phyloP scores from a whole-genome alignment of 306 rosid species.

The Cucurbita moschata region DNA sequence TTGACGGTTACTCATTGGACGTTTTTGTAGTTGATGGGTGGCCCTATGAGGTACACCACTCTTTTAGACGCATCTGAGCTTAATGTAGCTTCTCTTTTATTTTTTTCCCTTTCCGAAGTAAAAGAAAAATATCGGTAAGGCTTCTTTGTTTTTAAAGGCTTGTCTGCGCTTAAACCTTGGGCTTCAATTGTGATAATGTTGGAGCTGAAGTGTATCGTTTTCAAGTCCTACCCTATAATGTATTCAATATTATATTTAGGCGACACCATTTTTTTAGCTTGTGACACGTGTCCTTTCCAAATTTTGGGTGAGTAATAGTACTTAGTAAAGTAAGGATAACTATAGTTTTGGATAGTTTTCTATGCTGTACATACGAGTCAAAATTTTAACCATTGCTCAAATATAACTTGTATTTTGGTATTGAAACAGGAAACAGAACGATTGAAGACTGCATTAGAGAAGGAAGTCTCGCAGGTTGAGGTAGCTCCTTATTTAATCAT shows the following conservation, averaged over 20 bases:
- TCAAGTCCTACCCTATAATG: not conserved
- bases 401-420: constrained; percentile 7
- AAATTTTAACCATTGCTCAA: not conserved
- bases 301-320: not conserved
- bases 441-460: constrained; percentile 54
- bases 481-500: constrained; percentile 21
- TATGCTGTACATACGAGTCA: not conserved
- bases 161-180: not conserved
- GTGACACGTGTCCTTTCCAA: not conserved
- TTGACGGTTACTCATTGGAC: constrained; percentile 86
- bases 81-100: not conserved
- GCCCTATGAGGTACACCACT: constrained; percentile 68
- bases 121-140: not conserved
- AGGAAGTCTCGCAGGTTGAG: constrained; percentile 57
- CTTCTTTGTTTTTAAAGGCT: not conserved
- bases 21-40: constrained; percentile 99
- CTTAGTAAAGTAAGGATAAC: not conserved
- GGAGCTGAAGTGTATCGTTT: not conserved
- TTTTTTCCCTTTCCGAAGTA: not conserved
- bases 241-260: not conserved
- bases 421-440: constrained; percentile 69
- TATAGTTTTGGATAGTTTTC: not conserved
- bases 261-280: not conserved
- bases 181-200: not conserved
- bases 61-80: not conserved